These are phyloP conservation scores for Salix purpurea DNA, from an alignment of 345 rosid species.

Conservation along the genomic window DNA sequence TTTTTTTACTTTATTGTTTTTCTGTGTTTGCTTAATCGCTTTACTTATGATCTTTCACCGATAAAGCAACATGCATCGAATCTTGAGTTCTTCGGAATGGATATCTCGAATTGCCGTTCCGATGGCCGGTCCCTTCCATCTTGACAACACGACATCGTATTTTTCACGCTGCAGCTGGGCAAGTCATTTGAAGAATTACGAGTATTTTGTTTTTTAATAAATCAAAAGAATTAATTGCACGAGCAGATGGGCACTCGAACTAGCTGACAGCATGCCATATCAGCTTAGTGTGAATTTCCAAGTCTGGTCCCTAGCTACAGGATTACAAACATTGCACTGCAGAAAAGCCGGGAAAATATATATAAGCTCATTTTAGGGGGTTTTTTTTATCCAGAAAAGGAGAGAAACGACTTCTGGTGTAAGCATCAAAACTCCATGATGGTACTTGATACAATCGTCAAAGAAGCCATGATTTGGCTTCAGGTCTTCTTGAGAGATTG, in stretches of 20 bases:
- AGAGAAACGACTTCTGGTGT: no score
- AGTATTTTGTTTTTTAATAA: background rate
- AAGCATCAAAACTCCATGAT: background rate
- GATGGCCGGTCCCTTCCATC: background rate
- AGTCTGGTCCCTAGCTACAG: no score
- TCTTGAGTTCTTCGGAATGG: background rate
- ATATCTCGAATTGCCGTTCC: background rate
- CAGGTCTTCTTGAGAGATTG: background rate
- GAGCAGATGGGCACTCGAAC: background rate
- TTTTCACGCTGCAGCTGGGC: background rate
- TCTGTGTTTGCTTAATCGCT: background rate
- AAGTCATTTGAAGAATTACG: background rate
- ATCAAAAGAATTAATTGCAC: background rate
- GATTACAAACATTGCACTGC: no score
- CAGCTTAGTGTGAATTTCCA: no score
- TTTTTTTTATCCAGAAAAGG: background rate
- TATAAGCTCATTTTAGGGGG: background rate
- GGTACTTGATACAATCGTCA: background rate
- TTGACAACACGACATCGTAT: background rate
- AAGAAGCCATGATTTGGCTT: background rate
- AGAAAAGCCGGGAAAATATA: background rate
- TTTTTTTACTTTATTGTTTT: background rate
- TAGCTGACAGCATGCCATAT: no score
- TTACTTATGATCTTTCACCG: background rate
- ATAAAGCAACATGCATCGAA: background rate